These are phyloP conservation scores for Tetracentron sinense DNA, from an alignment of 164 flowering plant species.

Conservation along the genomic window DNA sequence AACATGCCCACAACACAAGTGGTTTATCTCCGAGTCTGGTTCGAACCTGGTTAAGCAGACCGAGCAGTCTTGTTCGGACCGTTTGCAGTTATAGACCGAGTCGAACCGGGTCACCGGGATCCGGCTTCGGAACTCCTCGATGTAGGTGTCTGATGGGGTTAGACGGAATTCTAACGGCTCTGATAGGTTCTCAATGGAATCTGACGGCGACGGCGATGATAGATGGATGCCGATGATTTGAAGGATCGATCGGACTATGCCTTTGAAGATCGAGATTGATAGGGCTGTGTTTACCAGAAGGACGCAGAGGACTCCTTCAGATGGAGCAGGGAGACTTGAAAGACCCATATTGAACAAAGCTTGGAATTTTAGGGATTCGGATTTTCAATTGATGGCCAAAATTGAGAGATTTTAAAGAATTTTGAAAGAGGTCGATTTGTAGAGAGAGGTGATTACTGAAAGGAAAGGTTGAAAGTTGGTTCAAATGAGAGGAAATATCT, in stretches of 20 bases:
- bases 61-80: slow-evolving; percentile 44
- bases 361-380: too few species aligned
- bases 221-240: slow-evolving; percentile 39
- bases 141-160: slow-evolving; percentile 22
- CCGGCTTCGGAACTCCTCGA: slow-evolving; percentile 46
- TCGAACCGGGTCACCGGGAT: slow-evolving; percentile 40
- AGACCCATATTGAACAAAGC: slow-evolving; percentile 48
- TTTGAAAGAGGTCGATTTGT: not conserved
- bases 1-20: slow-evolving; percentile 61
- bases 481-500: too few species aligned
- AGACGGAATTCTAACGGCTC: slow-evolving; percentile 23
- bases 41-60: slow-evolving; percentile 59
- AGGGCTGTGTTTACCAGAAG: slow-evolving; percentile 62
- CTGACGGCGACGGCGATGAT: slow-evolving; percentile 7
- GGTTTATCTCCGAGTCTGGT: slow-evolving; percentile 54
- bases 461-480: too few species aligned
- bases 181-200: slow-evolving; percentile 21
- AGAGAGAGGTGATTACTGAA: too few species aligned
- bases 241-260: slow-evolving; percentile 51
- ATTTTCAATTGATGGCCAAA: not conserved
- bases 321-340: slow-evolving; percentile 56
- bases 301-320: slow-evolving; percentile 65
- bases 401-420: not conserved
- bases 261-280: slow-evolving; percentile 58
- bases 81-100: slow-evolving; percentile 15